A percentile compares a stretch with the other conserved stretches of the same genome.
These are phyloP conservation scores for Neohortaea acidophila DNA, from an alignment of 495 filamentous ascomycete species.

Conservation along the genomic window DNA sequence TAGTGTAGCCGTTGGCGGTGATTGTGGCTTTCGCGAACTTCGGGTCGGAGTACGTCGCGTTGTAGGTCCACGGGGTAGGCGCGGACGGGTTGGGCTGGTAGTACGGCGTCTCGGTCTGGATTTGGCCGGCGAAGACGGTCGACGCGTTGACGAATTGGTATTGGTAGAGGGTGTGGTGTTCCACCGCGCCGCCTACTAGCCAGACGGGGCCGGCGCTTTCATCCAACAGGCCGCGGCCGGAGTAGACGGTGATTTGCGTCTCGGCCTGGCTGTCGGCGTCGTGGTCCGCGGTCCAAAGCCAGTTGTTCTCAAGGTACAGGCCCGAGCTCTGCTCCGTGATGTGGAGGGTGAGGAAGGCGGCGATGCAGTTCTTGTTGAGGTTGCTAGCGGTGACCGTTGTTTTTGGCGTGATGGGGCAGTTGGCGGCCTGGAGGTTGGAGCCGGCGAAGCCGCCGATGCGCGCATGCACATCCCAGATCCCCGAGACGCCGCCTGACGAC, in stretches of 20 bases:
- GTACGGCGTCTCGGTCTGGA: conserved; percentile 23
- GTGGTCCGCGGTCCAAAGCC: conserved; percentile 40
- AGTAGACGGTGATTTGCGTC: conserved; percentile 52
- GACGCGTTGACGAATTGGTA: conserved; percentile 25
- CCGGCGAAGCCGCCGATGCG: conserved; percentile 42
- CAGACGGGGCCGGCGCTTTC: conserved; percentile 42
- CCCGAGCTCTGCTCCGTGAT: conserved; percentile 52
- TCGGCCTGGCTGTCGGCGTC: conserved; percentile 46
- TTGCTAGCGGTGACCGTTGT: conserved; percentile 33
- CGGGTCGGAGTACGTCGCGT: conserved; percentile 28
- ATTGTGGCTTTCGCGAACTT: conserved; percentile 12
- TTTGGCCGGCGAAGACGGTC: conserved; percentile 23
- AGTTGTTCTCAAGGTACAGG: conserved; percentile 52
- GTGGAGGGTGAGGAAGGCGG: conserved; percentile 54
- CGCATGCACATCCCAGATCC: conserved; percentile 45
- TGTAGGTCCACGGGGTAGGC: conserved; percentile 38
- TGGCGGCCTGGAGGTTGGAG: conserved; percentile 33
- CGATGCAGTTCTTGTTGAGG: conserved; percentile 43
- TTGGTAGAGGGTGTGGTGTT: conserved; percentile 25
- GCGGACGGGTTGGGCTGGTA: conserved; percentile 54
- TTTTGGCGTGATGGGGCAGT: conserved; percentile 37
- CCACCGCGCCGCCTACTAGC: conserved; percentile 32
- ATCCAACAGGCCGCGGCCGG: conserved; percentile 49
- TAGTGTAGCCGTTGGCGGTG: conserved; percentile 42
- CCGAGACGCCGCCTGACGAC: conserved; percentile 21